Base-by-base conservation (phyloP, 2,329 filamentous ascomycete genomes). In the Beauveria medogensis region DNA sequence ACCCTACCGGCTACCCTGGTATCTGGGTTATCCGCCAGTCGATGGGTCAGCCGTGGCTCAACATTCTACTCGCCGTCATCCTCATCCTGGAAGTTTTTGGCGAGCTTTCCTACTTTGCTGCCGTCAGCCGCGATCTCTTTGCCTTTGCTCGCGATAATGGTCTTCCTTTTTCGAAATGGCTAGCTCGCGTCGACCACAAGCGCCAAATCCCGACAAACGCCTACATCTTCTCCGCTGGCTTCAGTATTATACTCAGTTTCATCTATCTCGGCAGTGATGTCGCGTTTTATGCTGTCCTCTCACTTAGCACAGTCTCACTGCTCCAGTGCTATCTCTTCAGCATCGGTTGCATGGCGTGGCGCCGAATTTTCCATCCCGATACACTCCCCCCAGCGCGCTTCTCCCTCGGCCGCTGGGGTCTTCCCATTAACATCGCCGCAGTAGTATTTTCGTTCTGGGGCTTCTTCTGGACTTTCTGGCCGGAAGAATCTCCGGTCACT, bases 401-500 rank as follows among this genome's bases (percentile, higher is more conserved):
- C n/a, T 64, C 63, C 2, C 46, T 65, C n/a, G 64, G 64, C 24
- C 50, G 43, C 41, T 63, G 52, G 51, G 64, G 64, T 8, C 24
- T 65, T 3, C 48, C 59, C 0, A 57, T 64, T 7, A 65, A 65
- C 40, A 24, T 52, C 2, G 37, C 55, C 18, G 64, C 63, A 1
- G 43, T 64, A 4, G 3, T 62, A 6, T 63, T 48, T 46, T 55
- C 43, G 3, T 1, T 57, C 4, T 65, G 64, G 64, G 43, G 46
- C 7, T 64, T 65, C 34, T 64, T 65, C 55, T 65, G 63, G 64
- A 55, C 55, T 12, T 65, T 64, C 34, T 65, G 64, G 63, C 63
- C 64, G 3, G 51, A 60, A 30, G 22, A 40, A 3, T 59, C 60
- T 18, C 64, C 62, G 1, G 62, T 65, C 2, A 62, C 62, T 3